Evolutionary conservation across 257 asterid species (phyloP).

Genomic region (Eustoma russellianum): DNA sequence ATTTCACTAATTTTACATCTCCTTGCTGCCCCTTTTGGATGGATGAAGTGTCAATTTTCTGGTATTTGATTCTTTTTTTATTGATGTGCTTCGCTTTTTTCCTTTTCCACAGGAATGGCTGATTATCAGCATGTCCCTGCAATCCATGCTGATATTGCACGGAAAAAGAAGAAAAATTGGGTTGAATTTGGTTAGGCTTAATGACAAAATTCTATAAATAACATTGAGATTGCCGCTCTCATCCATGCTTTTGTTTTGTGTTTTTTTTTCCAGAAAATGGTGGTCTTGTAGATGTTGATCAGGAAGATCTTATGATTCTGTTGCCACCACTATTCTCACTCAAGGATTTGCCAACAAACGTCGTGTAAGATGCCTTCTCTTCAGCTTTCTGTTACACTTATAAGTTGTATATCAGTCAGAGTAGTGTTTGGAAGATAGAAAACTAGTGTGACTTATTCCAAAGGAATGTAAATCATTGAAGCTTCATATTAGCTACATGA

Average conservation of each 20-base stretch:
- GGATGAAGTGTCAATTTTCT: slow-evolving; percentile 2
- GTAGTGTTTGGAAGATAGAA: background rate
- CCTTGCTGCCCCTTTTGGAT: background rate
- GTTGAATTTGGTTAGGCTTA: slow-evolving; percentile 54
- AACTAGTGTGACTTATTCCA: too few species aligned
- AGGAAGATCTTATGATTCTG: slow-evolving; percentile 72
- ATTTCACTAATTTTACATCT: slow-evolving; percentile 5
- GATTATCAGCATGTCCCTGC: slow-evolving; percentile 95
- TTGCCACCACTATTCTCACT: slow-evolving; percentile 73
- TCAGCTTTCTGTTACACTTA: slow-evolving; percentile 5
- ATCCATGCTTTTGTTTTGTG: slow-evolving; percentile 13
- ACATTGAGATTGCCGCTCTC: background rate
- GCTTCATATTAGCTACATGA: too few species aligned
- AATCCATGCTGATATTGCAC: slow-evolving; percentile 60
- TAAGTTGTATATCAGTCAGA: background rate
- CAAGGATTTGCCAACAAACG: slow-evolving; percentile 64
- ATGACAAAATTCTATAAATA: background rate
- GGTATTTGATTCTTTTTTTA: slow-evolving; percentile 12
- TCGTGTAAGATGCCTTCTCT: slow-evolving; percentile 45
- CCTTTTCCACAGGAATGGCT: slow-evolving; percentile 63
- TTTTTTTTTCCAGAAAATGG: slow-evolving; percentile 34
- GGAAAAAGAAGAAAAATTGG: slow-evolving; percentile 66
- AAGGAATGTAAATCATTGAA: too few species aligned
- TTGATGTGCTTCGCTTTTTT: slow-evolving; percentile 12
- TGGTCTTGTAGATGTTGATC: slow-evolving; percentile 56